These are phyloP conservation scores for Umbilicus rupestris DNA, from an alignment of 164 flowering plant genomes.

Conservation along the genomic window DNA sequence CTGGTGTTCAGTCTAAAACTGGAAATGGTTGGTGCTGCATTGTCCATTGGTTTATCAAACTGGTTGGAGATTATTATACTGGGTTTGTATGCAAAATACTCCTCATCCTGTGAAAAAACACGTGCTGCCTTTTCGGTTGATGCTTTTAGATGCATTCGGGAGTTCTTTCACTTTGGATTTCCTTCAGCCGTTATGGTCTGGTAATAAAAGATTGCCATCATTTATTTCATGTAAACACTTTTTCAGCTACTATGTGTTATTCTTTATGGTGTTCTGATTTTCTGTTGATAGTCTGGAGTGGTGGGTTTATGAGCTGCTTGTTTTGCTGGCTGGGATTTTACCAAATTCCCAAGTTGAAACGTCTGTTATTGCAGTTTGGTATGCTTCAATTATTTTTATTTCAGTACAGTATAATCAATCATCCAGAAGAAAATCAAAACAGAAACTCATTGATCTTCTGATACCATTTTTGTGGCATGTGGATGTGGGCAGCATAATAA, in stretches of 20 bases:
- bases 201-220: slow-evolving; percentile 20
- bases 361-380: slow-evolving; percentile 73
- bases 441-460: too few species aligned
- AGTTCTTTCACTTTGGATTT: slow-evolving; percentile 57
- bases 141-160: slow-evolving; percentile 37
- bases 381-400: slow-evolving; percentile 10
- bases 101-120: slow-evolving; percentile 47
- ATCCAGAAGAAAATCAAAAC: too few species aligned
- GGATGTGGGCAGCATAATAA: slow-evolving; percentile 42
- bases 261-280: neutral
- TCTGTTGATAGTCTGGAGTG: slow-evolving; percentile 46
- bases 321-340: slow-evolving; percentile 60
- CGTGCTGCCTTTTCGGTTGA: slow-evolving; percentile 51
- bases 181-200: slow-evolving; percentile 87
- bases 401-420: too few species aligned
- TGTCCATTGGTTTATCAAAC: slow-evolving; percentile 31
- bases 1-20: slow-evolving; percentile 45
- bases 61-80: slow-evolving; percentile 44
- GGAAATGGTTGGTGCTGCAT: slow-evolving; percentile 37
- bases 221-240: neutral
- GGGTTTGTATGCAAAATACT: slow-evolving; percentile 37
- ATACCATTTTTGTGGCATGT: neutral
- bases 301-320: slow-evolving; percentile 72
- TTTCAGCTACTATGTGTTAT: neutral
- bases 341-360: slow-evolving; percentile 69